Base-by-base conservation (phyloP, 2,329 filamentous ascomycete species). In the Pseudopithomyces maydicus region DNA sequence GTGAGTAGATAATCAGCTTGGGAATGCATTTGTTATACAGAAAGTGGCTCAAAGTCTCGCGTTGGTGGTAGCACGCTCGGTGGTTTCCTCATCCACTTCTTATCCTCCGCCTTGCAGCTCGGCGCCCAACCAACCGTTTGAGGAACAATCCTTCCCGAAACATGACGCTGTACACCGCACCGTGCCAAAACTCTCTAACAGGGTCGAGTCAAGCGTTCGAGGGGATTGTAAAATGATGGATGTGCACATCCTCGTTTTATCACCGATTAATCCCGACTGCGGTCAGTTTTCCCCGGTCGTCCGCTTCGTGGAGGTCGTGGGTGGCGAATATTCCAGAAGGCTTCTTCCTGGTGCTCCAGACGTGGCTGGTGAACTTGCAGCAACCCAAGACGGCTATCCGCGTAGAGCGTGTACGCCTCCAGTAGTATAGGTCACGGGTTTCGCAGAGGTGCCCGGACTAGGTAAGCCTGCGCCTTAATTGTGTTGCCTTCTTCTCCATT, bases 181-280 rank as follows among this genome's bases (percentile, higher is more conserved):
- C 15, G 36, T 44, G 19, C 51, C 12, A 43, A 46, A 47, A 45
- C 51, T 22, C 51, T 45, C 43, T 53, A 53, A 29, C 26, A 29
- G 26, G 4, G 8, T 29, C 42, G 41, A 7, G n/a, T 22, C 10
- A 29, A 36, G 23, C 33, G 26, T 15, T 50, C 47, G 26, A 39
- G n/a, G 8, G 47, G 19, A 15, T 15, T 22, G 32, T 38, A 15
- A 39, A 17, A 43, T 22, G 15, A 22, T 26, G 17, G 35, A 35
- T 46, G 15, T 29, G 26, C 8, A 8, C 26, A 29, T 5, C 26
- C 8, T 29, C 26, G 26, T 29, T 29, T 32, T 46, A 53, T 46
- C 43, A n/a, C 51, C 51, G 42, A 26, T 35, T 47, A 53, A 46
- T 33, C 14, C 33, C 51, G 51, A 39, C 15, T 12, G 15, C 15